Percentiles rank a stretch among this genome's conserved stretches.
phyloP scores from a whole-genome alignment of 2,329 filamentous ascomycete genomes.

The Hirsutella thompsonii region DNA sequence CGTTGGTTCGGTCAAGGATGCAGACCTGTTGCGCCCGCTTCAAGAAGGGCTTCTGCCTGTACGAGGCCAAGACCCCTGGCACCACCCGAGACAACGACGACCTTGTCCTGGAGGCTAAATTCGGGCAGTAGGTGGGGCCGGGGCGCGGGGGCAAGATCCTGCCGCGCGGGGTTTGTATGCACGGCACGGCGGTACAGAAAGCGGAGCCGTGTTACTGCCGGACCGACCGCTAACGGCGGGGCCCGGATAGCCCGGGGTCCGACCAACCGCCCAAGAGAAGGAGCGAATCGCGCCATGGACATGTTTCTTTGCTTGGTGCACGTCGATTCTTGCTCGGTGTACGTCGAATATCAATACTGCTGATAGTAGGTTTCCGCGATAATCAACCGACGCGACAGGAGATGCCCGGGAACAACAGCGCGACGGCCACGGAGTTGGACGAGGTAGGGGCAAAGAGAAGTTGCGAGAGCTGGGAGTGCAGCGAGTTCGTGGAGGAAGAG shows the following conservation, averaged over 20 bases:
- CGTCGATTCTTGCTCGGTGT: too few relatives aligned
- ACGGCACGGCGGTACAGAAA: slow-evolving; percentile 6
- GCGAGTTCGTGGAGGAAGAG: background rate
- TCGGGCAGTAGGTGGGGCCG: slow-evolving; percentile 43
- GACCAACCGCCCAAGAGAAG: slow-evolving; percentile 9
- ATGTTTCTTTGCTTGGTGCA: background rate
- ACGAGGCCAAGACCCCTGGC: slow-evolving; percentile 67
- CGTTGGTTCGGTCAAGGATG: background rate
- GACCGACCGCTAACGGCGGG: slow-evolving; percentile 3
- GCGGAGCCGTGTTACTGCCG: slow-evolving; percentile 2
- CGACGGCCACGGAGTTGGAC: too few relatives aligned
- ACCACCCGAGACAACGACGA: slow-evolving; percentile 64
- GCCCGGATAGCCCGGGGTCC: slow-evolving; percentile 6
- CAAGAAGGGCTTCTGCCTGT: slow-evolving; percentile 65
- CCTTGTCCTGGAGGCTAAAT: slow-evolving; percentile 62
- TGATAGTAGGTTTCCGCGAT: too few relatives aligned
- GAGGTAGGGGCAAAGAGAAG: background rate
- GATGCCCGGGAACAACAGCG: too few relatives aligned
- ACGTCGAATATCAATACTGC: too few relatives aligned
- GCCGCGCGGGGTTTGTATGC: slow-evolving; percentile 9
- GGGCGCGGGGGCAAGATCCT: slow-evolving; percentile 8
- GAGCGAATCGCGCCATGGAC: slow-evolving; percentile 15
- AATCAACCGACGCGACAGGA: too few relatives aligned
- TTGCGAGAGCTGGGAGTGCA: background rate
- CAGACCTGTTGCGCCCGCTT: slow-evolving; percentile 63